Conservation (phyloP, 768 basidiomycete species). For the Lactarius psammicola region DNA sequence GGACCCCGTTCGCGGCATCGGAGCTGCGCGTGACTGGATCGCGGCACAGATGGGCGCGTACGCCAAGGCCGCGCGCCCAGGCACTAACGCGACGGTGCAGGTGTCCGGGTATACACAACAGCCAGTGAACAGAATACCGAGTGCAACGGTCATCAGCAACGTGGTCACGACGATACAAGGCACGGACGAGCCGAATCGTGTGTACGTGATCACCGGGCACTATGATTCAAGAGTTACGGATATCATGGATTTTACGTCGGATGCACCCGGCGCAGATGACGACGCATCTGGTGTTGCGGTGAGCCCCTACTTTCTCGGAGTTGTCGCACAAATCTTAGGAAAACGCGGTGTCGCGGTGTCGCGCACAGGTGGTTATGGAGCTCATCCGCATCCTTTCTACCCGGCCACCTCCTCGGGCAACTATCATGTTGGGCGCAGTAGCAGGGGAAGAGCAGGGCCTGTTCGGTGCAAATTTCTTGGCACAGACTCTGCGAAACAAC, state of each 20-base stretch:
- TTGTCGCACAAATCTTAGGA: not conserved
- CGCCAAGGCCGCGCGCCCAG: constrained; percentile 43
- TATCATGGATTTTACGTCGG: constrained; percentile 43
- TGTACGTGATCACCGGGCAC: constrained; percentile 54
- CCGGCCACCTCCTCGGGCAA: constrained; percentile 44
- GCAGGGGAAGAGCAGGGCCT: constrained; percentile 54
- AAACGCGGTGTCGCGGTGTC: not conserved
- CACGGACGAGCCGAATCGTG: constrained; percentile 47
- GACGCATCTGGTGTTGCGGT: constrained; percentile 53
- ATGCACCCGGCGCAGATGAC: constrained; percentile 54
- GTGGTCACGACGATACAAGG: constrained; percentile 51
- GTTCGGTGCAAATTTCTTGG: constrained; percentile 49
- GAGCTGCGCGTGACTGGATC: constrained; percentile 57
- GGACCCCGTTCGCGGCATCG: constrained; percentile 51
- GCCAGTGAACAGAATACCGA: constrained; percentile 37
- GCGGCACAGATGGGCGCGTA: constrained; percentile 45
- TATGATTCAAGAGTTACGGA: constrained; percentile 50
- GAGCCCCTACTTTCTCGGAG: not conserved
- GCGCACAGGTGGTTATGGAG: constrained; percentile 44
- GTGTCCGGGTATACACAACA: constrained; percentile 45
- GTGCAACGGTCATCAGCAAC: constrained; percentile 49
- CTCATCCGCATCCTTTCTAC: constrained; percentile 51
- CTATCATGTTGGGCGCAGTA: constrained; percentile 52
- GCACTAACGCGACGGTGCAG: constrained; percentile 37
- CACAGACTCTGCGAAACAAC: constrained; percentile 41